phyloP scores from a whole-genome alignment of 208 protist species.

The Trypanosoma mega region DNA sequence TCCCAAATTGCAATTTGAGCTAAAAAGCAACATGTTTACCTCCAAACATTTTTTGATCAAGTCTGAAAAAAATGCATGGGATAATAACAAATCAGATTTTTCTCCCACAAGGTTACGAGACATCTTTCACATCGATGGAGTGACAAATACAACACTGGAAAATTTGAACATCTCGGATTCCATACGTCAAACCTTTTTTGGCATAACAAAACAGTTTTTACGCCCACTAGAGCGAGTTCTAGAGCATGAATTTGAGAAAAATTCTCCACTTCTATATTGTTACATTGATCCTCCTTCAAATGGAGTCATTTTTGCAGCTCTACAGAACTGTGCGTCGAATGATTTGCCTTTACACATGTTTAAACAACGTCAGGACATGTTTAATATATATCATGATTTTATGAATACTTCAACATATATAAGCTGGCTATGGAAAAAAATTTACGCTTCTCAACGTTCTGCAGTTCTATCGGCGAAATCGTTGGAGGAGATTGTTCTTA shows the following conservation, averaged over 20 bases:
- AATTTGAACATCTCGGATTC: background rate
- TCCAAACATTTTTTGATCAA: slow-evolving; percentile 26
- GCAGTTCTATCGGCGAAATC: slow-evolving; percentile 15
- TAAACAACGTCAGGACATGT: slow-evolving; percentile 28
- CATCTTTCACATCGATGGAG: background rate
- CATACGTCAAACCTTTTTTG: slow-evolving; percentile 22
- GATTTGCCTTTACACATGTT: slow-evolving; percentile 20
- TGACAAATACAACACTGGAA: background rate
- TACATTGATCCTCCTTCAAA: background rate
- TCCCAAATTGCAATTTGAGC: slow-evolving; percentile 21
- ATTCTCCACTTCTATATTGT: slow-evolving; percentile 13
- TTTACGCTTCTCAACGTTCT: slow-evolving; percentile 3
- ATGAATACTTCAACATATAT: slow-evolving; percentile 23
- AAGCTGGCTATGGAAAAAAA: slow-evolving; percentile 18
- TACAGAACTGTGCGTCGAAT: background rate
- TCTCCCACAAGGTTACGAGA: background rate
- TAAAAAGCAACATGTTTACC: slow-evolving; percentile 28
- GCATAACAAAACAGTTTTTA: slow-evolving; percentile 15
- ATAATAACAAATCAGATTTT: background rate
- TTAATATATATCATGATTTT: slow-evolving; percentile 24
- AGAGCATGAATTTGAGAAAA: slow-evolving; percentile 15
- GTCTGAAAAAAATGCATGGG: slow-evolving; percentile 22
- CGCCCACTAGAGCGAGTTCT: slow-evolving; percentile 4
- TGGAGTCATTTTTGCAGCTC: background rate
- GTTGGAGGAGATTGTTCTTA: slow-evolving; percentile 10